Evolutionary conservation across 306 rosid genomes (phyloP).

Genomic region (Vigna radiata): DNA sequence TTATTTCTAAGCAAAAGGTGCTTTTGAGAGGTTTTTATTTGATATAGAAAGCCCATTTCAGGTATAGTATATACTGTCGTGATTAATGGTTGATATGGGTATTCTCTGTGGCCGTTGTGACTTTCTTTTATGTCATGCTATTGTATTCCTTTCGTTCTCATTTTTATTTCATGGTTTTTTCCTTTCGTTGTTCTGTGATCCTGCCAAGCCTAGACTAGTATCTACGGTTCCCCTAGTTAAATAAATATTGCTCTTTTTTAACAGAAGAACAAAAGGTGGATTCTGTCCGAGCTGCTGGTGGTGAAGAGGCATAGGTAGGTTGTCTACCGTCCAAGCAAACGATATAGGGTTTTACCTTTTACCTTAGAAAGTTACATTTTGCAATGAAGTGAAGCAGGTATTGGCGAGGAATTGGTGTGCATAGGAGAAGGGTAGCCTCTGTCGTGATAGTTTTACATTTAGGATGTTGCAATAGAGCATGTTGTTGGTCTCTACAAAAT

Average conservation of each 20-base stretch:
- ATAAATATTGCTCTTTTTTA: conserved; percentile 27
- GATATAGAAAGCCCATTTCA: too few species aligned
- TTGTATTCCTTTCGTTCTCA: conserved; percentile 22
- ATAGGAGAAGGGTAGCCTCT: conserved; percentile 45
- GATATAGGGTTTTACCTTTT: conserved; percentile 11
- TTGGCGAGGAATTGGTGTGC: conserved; percentile 35
- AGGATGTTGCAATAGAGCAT: conserved; percentile 43
- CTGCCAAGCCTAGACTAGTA: conserved; percentile 1
- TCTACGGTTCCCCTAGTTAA: conserved; percentile 14
- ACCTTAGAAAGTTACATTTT: conserved; percentile 19
- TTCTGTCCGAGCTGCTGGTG: conserved; percentile 49
- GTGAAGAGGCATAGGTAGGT: conserved; percentile 62
- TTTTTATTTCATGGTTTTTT: neutral
- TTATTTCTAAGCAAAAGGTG: too few species aligned
- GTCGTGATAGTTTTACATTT: conserved; percentile 40
- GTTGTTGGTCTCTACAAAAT: conserved; percentile 38
- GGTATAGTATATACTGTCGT: too few species aligned
- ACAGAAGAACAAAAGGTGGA: conserved; percentile 63
- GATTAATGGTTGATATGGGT: too few species aligned
- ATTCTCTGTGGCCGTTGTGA: too few species aligned
- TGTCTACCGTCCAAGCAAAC: conserved; percentile 26
- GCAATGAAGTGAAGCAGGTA: conserved; percentile 52
- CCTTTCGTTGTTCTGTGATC: neutral
- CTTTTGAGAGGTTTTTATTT: too few species aligned
- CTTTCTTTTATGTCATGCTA: too few species aligned